These are phyloP conservation scores for Lichtheimia ornata DNA, from an alignment of 371 early-diverging fungal genomes.

Conservation along the genomic window DNA sequence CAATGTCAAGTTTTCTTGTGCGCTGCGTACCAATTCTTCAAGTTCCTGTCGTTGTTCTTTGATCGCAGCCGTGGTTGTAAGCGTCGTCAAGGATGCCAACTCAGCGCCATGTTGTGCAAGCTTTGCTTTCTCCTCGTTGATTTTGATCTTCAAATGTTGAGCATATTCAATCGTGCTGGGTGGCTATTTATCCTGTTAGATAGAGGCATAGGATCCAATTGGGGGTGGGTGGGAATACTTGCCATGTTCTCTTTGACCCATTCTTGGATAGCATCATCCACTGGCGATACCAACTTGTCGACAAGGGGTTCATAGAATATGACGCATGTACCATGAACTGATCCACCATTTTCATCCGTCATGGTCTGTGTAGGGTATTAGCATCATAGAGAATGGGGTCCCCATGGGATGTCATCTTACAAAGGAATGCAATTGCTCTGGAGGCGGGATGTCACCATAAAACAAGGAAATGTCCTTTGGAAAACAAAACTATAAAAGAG, in stretches of 20 bases:
- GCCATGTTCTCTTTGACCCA: conserved; percentile 60
- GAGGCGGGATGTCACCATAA: conserved; percentile 55
- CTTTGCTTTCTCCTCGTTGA: conserved; percentile 26
- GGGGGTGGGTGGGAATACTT: conserved; percentile 2
- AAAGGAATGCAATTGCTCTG: conserved; percentile 74
- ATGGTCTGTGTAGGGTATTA: conserved; percentile 41
- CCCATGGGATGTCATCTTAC: conserved; percentile 22
- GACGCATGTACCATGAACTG: conserved; percentile 72
- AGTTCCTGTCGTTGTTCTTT: conserved; percentile 25
- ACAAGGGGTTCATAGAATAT: conserved; percentile 64
- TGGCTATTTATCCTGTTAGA: conserved; percentile 20
- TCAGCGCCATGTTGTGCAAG: conserved; percentile 21
- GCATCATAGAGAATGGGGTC: too few species aligned
- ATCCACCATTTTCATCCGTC: conserved; percentile 71
- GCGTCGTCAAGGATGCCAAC: conserved; percentile 16
- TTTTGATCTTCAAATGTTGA: conserved; percentile 49
- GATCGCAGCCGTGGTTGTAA: conserved; percentile 25
- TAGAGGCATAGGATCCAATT: not conserved
- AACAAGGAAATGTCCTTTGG: conserved; percentile 67
- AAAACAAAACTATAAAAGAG: conserved; percentile 71
- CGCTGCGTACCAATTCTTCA: conserved; percentile 44
- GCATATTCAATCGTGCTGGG: conserved; percentile 60
- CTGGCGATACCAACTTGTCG: conserved; percentile 38
- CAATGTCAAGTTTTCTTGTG: conserved; percentile 71
- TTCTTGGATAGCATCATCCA: conserved; percentile 49